phyloP scores from a whole-genome alignment of 1,284 basidiomycete species.

The Fomitopsis pinicola region DNA sequence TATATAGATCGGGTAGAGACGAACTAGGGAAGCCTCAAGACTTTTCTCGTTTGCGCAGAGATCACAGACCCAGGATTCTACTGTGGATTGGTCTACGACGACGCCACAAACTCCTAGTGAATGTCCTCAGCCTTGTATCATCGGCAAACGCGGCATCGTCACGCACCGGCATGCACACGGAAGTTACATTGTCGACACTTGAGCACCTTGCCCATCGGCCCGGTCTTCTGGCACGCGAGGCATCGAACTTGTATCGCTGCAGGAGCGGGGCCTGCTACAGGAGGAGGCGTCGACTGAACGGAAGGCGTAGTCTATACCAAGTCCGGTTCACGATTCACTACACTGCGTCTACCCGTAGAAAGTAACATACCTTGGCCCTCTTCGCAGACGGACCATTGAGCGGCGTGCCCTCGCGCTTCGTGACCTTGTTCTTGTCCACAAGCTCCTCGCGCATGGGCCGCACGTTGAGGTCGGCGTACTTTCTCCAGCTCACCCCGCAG shows the following conservation, averaged over 20 bases:
- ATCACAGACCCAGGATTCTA: constrained; percentile 81
- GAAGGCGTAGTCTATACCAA: constrained; percentile 42
- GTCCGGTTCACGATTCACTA: neutral
- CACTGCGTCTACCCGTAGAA: neutral
- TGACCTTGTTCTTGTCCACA: constrained; percentile 44
- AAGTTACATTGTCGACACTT: constrained; percentile 79
- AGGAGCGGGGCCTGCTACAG: constrained; percentile 41
- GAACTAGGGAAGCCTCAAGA: constrained; percentile 73
- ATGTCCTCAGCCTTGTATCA: constrained; percentile 6
- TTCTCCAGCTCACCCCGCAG: constrained; percentile 82
- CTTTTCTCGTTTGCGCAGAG: constrained; percentile 78
- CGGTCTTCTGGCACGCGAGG: constrained; percentile 69
- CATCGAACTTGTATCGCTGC: constrained; percentile 65
- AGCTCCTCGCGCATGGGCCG: constrained; percentile 66
- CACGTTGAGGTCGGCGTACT: constrained; percentile 83
- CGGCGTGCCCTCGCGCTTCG: constrained; percentile 81
- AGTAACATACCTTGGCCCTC: constrained; percentile 56
- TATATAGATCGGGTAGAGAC: constrained; percentile 17
- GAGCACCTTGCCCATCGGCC: constrained; percentile 70
- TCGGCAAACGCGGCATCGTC: constrained; percentile 5
- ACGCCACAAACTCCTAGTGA: constrained; percentile 63
- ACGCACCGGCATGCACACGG: constrained; percentile 59
- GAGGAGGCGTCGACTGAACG: constrained; percentile 49
- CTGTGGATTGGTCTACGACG: constrained; percentile 51
- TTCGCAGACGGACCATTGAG: constrained; percentile 58